Conservation (phyloP, 257 asterid species). For the Lycium barbarum region DNA sequence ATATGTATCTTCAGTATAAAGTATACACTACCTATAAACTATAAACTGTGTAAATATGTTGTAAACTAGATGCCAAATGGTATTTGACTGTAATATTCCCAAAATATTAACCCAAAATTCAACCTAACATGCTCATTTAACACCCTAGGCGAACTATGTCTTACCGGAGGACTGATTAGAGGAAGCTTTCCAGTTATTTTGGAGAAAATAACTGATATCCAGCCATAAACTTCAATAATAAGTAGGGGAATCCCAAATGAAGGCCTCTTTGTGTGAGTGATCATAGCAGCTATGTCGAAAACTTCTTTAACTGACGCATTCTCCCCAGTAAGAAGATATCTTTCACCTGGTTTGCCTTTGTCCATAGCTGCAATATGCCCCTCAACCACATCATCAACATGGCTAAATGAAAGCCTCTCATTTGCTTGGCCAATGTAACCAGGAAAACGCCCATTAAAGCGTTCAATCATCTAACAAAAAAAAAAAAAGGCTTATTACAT, state of each 20-base stretch:
- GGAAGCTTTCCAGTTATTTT: constrained; percentile 90
- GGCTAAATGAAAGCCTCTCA: constrained; percentile 71
- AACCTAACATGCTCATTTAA: too few relatives aligned
- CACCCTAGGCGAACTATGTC: background rate
- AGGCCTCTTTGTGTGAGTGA: constrained; percentile 76
- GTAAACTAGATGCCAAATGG: too few relatives aligned
- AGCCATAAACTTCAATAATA: constrained; percentile 64
- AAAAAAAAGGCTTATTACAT: too few relatives aligned
- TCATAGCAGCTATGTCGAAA: constrained; percentile 72
- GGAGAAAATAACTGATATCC: constrained; percentile 66
- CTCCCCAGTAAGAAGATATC: constrained; percentile 93
- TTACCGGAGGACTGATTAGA: constrained; percentile 89
- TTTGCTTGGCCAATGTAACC: constrained; percentile 79
- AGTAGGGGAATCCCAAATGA: constrained; percentile 62
- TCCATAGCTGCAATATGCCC: constrained; percentile 86
- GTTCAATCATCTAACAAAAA: constrained; percentile 68
- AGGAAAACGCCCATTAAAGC: constrained; percentile 81
- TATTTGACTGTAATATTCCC: too few relatives aligned
- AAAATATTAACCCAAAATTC: too few relatives aligned
- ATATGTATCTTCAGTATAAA: too few relatives aligned
- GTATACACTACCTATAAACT: too few relatives aligned
- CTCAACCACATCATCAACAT: constrained; percentile 85
- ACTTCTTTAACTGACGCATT: constrained; percentile 85
- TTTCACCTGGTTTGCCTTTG: constrained; percentile 74
- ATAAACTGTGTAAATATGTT: too few relatives aligned